phyloP scores from a whole-genome alignment of 2,329 filamentous ascomycete genomes.

The Fusarium foetens region DNA sequence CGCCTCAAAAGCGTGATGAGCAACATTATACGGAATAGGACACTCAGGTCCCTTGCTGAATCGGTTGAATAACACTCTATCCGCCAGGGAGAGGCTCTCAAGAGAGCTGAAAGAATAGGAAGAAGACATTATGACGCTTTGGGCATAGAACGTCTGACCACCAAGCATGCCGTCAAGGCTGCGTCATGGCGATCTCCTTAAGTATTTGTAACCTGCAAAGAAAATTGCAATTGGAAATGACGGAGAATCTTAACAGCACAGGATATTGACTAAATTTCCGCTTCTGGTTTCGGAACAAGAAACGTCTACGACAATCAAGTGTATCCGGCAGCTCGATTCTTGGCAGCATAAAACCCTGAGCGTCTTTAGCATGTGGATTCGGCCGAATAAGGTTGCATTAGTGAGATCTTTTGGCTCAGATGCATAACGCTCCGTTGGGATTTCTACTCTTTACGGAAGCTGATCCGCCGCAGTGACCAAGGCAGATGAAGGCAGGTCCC shows the following conservation, averaged over 20 bases:
- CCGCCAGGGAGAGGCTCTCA: conserved; percentile 26
- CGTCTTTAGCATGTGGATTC: not conserved
- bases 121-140: conserved; percentile 21
- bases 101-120: conserved; percentile 23
- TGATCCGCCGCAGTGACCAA: not conserved
- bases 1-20: conserved; percentile 33
- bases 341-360: not conserved
- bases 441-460: not conserved
- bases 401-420: conserved; percentile 12
- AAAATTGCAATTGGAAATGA: not conserved
- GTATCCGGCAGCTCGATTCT: not conserved
- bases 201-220: not conserved
- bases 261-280: conserved; percentile 1
- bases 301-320: not conserved
- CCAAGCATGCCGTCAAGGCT: not conserved
- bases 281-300: conserved; percentile 20
- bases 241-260: not conserved
- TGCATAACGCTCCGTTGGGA: conserved; percentile 7
- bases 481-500: not conserved
- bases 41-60: conserved; percentile 23
- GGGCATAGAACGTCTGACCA: not conserved
- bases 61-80: conserved; percentile 28
- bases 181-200: not conserved
- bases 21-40: conserved; percentile 25
- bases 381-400: conserved; percentile 21